Conservation (phyloP, 2,329 filamentous ascomycete species). For the Dactylonectria macrodidyma region DNA sequence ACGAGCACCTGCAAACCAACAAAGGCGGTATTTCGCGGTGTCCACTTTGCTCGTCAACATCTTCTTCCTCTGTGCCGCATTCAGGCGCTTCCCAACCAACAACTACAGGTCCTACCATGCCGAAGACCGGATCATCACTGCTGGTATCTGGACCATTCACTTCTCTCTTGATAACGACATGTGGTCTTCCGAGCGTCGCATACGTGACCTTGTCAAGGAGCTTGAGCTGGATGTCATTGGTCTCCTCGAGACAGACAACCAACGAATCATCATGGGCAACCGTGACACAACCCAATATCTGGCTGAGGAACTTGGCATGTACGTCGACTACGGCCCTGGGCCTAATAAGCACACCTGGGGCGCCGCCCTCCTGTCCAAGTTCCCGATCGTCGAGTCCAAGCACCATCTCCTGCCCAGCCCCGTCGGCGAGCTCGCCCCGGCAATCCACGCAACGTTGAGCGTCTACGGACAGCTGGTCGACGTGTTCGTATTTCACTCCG, state of each 20-base stretch:
- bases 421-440: constrained; percentile 93
- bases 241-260: constrained; percentile 92
- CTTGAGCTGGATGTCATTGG: constrained; percentile 98
- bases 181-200: constrained; percentile 96
- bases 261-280: constrained; percentile 99
- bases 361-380: constrained; percentile 92
- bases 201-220: constrained; percentile 91
- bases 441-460: constrained; percentile 96
- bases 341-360: constrained; percentile 99
- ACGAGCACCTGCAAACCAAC: constrained; percentile 54
- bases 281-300: constrained; percentile 95
- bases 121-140: constrained; percentile 89
- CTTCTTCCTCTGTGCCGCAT: constrained; percentile 84
- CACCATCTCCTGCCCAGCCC: constrained; percentile 95
- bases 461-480: constrained; percentile 92
- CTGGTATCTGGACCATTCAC: constrained; percentile 98
- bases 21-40: constrained; percentile 67
- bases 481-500: constrained; percentile 98
- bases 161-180: constrained; percentile 98
- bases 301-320: constrained; percentile 98
- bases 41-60: constrained; percentile 84
- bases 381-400: constrained; percentile 96
- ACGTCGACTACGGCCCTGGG: constrained; percentile 95
- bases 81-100: constrained; percentile 92
- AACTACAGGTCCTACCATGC: constrained; percentile 93